Base-by-base conservation (phyloP, 257 asterid genomes). In the Verbascum thapsus region DNA sequence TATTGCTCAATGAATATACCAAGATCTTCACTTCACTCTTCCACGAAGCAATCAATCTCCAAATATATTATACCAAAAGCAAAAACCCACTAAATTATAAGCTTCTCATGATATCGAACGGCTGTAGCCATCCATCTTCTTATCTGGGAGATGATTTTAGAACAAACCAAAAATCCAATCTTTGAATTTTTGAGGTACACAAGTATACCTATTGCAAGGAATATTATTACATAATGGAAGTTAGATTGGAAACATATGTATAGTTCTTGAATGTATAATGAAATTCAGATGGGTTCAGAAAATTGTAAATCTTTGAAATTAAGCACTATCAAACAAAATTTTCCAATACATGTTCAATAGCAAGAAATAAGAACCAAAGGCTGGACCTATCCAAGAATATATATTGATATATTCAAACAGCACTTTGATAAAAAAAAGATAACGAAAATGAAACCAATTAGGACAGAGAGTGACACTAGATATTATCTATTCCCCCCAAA, bases 331-430 rank as follows among this genome's bases (percentile, higher is more conserved):
- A 53, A 37, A 22, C 37, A 62, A 53, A n/a, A 58, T 37, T 35
- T 32, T 68, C 45, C 64, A 71, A 68, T 66, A n/a, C 48, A 68
- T 68, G 72, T 48, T 66, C 44, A 61, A 37, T 63, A 64, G 53
- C 72, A 69, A 61, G 47, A 79, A 77, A 77, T 70, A 77, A 64
- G 76, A 77, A 64, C 71, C n/a, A 64, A 69, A 67, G 39, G 71
- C 38, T 54, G 62, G 16, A 61, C 39, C 35, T 63, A 59, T 47
- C 52, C 71, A 63, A 52, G n/a, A n/a, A n/a, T n/a, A 64, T 58
- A 13, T 40, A 58, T 30, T 39, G 22, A 64, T 32, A 40, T 26
- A 40, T 41, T 23, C 47, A 15, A 64, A 72, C 61, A 54, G 67
- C 43, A 66, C 62, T 45, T 10, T 44, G 45, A 49, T 37, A 45